Base-by-base conservation (phyloP, 2,329 filamentous ascomycete species). In the Aspergillus calidoustus region DNA sequence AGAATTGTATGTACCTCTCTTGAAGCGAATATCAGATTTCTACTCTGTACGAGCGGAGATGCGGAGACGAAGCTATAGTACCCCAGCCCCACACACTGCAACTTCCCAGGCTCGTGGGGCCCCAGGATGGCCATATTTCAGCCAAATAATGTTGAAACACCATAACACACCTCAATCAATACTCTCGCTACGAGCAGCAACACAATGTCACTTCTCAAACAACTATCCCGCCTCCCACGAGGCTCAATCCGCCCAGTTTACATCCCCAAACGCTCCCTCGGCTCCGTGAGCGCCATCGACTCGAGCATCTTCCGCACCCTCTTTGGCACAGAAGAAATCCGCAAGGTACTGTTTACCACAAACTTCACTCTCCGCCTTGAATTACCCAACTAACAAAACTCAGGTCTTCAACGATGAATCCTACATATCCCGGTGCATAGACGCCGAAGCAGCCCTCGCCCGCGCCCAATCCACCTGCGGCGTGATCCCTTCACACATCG, bases 251-350 rank as follows among this genome's bases (percentile, higher is more conserved):
- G 57, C 38, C 30, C 58, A 38, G 22, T 59, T 9, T 31, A 23
- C 87, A 66, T 90, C 89, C 73, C 89, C 84, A 41, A 82, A 82
- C 82, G 72, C 87, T 89, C 64, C 94, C 86, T 30, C 44, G 69
- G 70, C 46, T 71, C 69, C 13, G 68, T 72, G 57, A 64, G 63
- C 22, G 63, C 60, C n/a, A 63, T 64, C 46, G 49, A 68, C 57
- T 63, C 61, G 7, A 48, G 61, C 44, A 63, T 61, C 43, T 63
- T 63, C 44, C 61, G 61, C 15, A 63, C 61, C 23, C 44, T 63
- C 13, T 60, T 60, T 44, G 61, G 61, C 41, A 63, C 61, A 41
- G 61, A 63, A 23, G 57, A 63, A 44, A 63, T 63, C 28, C 57
- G 61, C 41, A 63, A 63, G 31, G 54, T 63, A 48, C 13, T 25